Evolutionary conservation across 2,329 filamentous ascomycete genomes (phyloP).

Genomic region (Thielaviopsis musarum): DNA sequence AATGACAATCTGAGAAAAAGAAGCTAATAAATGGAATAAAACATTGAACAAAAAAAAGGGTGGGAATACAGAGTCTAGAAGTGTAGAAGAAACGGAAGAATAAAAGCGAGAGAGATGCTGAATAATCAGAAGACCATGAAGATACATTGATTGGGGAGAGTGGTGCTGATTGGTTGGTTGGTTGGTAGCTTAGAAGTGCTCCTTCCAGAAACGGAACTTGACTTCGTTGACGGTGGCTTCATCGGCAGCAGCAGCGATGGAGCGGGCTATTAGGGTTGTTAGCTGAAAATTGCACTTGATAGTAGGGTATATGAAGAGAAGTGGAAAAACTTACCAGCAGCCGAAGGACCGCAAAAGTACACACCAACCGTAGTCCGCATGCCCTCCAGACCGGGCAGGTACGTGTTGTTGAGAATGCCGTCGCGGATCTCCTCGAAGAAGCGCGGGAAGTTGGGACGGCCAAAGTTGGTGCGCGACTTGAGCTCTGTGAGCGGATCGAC

Average conservation of each 20-base stretch:
- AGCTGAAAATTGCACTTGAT: slow-evolving; percentile 15
- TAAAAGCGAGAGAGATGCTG: not conserved
- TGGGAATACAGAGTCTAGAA: not conserved
- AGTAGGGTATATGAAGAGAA: too few relatives aligned
- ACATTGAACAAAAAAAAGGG: not conserved
- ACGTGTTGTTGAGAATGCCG: slow-evolving; percentile 70
- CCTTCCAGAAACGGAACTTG: slow-evolving; percentile 97
- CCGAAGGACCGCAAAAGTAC: slow-evolving; percentile 89
- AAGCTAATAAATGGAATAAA: not conserved
- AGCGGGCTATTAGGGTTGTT: slow-evolving; percentile 43
- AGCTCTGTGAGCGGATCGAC: slow-evolving; percentile 87
- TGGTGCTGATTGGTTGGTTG: not conserved
- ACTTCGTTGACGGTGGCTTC: slow-evolving; percentile 59
- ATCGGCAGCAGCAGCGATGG: slow-evolving; percentile 71
- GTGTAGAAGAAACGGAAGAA: not conserved
- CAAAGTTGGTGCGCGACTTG: slow-evolving; percentile 81
- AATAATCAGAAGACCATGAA: not conserved
- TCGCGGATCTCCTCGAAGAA: slow-evolving; percentile 75
- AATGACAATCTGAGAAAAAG: not conserved
- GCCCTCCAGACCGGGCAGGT: slow-evolving; percentile 66
- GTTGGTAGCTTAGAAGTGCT: slow-evolving; percentile 49
- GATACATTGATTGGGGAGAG: not conserved
- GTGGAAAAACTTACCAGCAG: slow-evolving; percentile 30
- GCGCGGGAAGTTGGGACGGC: slow-evolving; percentile 71
- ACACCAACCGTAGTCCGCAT: slow-evolving; percentile 79